phyloP scores from a whole-genome alignment of 192 early-diverging fungal genomes.

The Chytriomyces sp. region DNA sequence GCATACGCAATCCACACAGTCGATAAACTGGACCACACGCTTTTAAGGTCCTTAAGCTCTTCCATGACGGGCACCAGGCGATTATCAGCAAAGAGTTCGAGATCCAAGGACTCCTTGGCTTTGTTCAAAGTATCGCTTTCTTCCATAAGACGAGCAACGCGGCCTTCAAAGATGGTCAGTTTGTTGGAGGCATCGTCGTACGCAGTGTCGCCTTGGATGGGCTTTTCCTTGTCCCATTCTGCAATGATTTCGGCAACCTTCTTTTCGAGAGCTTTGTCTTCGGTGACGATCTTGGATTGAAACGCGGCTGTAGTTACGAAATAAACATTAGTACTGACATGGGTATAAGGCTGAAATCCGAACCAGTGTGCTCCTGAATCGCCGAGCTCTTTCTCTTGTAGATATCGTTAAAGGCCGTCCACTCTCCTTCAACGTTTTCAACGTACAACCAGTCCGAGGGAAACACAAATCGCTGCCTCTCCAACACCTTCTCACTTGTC shows the following conservation, averaged over 20 bases:
- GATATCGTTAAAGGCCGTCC: conserved; percentile 96
- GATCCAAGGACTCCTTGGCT: conserved; percentile 92
- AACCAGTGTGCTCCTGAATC: conserved; percentile 92
- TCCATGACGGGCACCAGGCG: conserved; percentile 84
- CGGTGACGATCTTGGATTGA: conserved; percentile 92
- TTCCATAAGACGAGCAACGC: conserved; percentile 79
- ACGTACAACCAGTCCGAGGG: conserved; percentile 94
- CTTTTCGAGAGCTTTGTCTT: conserved; percentile 86
- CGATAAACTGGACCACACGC: conserved; percentile 87
- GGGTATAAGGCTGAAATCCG: conserved; percentile 35
- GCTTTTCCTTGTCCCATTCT: conserved; percentile 97
- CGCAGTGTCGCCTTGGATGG: conserved; percentile 89
- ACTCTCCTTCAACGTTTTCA: conserved; percentile 96
- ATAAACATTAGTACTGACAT: neutral
- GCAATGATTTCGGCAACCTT: conserved; percentile 79
- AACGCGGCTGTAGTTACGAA: conserved; percentile 66
- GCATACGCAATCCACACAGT: conserved; percentile 82
- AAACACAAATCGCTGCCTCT: conserved; percentile 92
- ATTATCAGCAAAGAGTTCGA: conserved; percentile 73
- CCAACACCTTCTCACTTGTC: conserved; percentile 88
- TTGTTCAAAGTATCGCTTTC: conserved; percentile 85
- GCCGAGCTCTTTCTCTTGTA: conserved; percentile 84
- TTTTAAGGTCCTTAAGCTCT: conserved; percentile 88
- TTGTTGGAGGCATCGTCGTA: conserved; percentile 83
- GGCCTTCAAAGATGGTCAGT: conserved; percentile 83